Conservation (phyloP, 179 eudicot genomes). For the Patellifolia procumbens region DNA sequence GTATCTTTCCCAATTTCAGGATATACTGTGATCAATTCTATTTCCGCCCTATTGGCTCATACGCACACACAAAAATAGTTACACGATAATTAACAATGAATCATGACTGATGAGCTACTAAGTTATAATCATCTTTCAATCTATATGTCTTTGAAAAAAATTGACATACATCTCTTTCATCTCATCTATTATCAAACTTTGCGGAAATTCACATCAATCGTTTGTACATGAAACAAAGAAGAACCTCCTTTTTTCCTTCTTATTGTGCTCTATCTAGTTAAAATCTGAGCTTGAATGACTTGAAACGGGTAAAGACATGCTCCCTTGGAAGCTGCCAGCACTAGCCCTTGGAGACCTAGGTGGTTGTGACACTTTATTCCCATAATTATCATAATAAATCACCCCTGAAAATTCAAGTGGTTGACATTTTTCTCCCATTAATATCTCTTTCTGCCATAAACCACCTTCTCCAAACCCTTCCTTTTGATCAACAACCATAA, state of each 20-base stretch:
- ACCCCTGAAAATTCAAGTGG: constrained; percentile 70
- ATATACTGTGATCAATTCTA: no score
- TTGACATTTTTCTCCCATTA: constrained; percentile 79
- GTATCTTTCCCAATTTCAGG: no score
- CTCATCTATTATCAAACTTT: neutral
- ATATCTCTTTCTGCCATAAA: constrained; percentile 62
- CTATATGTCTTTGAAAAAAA: neutral
- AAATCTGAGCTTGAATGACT: constrained; percentile 15
- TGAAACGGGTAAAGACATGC: constrained; percentile 33
- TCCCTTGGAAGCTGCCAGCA: constrained; percentile 23
- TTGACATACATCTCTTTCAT: neutral
- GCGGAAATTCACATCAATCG: neutral
- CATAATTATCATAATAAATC: constrained; percentile 56
- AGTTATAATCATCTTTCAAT: constrained; percentile 3
- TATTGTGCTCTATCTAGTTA: neutral
- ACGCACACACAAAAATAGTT: no score
- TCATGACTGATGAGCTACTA: no score
- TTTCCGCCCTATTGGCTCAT: no score
- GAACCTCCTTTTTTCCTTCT: no score
- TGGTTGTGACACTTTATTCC: constrained; percentile 45
- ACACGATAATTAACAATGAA: no score
- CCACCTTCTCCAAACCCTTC: constrained; percentile 51
- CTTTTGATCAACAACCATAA: constrained; percentile 9
- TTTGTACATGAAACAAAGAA: constrained; percentile 12
- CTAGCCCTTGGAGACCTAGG: constrained; percentile 58